Conservation (phyloP, 805 yeast genomes). For the Saturnispora diversa region DNA sequence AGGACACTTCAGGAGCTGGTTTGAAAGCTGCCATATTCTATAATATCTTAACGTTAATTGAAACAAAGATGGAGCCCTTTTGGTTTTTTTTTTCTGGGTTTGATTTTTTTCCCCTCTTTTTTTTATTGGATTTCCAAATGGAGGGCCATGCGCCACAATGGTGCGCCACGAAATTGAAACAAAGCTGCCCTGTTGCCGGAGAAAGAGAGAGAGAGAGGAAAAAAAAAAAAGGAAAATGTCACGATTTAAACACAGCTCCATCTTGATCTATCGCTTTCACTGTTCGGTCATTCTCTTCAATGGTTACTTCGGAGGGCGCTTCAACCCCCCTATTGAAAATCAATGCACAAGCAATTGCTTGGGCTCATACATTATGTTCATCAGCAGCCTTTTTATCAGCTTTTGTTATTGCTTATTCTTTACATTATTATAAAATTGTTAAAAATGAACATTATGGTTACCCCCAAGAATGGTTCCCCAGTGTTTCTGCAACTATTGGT, state of each 20-base stretch:
- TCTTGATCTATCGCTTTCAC: too few relatives aligned
- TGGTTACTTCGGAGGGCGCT: background rate
- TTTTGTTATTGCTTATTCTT: conserved; percentile 57
- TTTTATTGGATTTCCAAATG: too few relatives aligned
- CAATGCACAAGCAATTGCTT: conserved; percentile 61
- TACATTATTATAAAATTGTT: conserved; percentile 86
- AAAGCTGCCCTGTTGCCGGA: too few relatives aligned
- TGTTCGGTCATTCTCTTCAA: background rate
- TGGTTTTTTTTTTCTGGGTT: background rate
- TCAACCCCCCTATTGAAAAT: conserved; percentile 27
- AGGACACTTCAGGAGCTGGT: conserved; percentile 64
- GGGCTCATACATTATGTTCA: conserved; percentile 68
- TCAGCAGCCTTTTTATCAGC: conserved; percentile 70
- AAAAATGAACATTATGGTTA: conserved; percentile 79
- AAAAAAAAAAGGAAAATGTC: too few relatives aligned
- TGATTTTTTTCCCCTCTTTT: background rate
- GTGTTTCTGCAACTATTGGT: conserved; percentile 95
- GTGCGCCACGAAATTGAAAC: background rate
- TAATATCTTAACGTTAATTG: too few relatives aligned
- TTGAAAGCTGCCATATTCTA: conserved; percentile 17
- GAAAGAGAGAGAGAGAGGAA: too few relatives aligned
- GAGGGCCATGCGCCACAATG: too few relatives aligned
- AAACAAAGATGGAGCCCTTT: background rate
- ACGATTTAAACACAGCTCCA: too few relatives aligned
- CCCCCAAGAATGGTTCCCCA: conserved; percentile 98